Conservation (phyloP, 2,329 filamentous ascomycete species). For the Clonostachys byssicola region DNA sequence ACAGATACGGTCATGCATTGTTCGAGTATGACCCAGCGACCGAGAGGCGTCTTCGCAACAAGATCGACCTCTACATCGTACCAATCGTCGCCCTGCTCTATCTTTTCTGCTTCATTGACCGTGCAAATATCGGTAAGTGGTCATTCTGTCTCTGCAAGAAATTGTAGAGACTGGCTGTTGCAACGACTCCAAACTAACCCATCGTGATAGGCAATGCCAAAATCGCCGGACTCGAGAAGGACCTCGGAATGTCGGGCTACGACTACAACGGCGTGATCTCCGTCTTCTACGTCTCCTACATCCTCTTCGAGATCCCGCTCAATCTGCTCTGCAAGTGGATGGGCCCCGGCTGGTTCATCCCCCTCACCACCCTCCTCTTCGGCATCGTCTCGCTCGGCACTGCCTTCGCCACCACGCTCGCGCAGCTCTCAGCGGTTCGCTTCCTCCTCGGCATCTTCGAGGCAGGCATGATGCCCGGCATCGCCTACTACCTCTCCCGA, state of each 20-base stretch:
- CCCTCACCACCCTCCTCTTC: constrained; percentile 56
- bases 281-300: constrained; percentile 70
- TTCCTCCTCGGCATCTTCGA: constrained; percentile 68
- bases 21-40: constrained; percentile 37
- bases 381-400: constrained; percentile 61
- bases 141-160: background rate
- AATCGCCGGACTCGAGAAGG: constrained; percentile 59
- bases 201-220: constrained; percentile 56
- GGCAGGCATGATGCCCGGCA: constrained; percentile 69
- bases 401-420: constrained; percentile 56
- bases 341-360: constrained; percentile 70
- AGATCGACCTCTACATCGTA: constrained; percentile 61
- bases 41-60: constrained; percentile 51
- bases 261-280: constrained; percentile 69
- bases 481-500: constrained; percentile 67
- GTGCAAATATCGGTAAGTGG: constrained; percentile 59
- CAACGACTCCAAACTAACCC: background rate
- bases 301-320: constrained; percentile 66
- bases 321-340: constrained; percentile 68
- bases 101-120: constrained; percentile 52
- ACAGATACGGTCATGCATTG: too few species aligned
- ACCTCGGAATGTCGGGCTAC: constrained; percentile 54
- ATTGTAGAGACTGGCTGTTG: too few species aligned
- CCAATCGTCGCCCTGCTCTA: constrained; percentile 62
- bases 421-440: constrained; percentile 52